These are phyloP conservation scores for Hibiscus trionum DNA, from an alignment of 345 rosid genomes.

Conservation along the genomic window DNA sequence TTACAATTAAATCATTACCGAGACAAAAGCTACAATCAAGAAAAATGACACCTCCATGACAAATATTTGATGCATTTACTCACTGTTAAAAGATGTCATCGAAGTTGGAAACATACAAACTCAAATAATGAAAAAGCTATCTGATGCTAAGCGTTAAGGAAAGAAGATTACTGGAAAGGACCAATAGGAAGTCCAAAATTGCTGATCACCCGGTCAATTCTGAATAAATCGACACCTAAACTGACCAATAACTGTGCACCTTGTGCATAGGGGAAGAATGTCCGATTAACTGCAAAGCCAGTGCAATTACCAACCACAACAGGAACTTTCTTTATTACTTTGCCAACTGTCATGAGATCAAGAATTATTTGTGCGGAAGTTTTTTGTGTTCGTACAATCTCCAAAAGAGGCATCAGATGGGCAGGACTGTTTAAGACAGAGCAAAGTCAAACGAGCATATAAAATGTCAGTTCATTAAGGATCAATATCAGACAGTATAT, in stretches of 20 bases:
- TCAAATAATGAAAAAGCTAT: neutral
- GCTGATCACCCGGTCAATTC: neutral
- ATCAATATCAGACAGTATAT: neutral
- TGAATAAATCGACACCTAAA: neutral
- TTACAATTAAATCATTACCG: neutral
- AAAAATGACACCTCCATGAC: neutral
- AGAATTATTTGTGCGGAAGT: neutral
- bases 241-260: neutral
- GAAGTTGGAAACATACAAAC: neutral
- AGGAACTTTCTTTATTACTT: neutral
- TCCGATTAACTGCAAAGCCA: neutral
- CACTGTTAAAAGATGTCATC: neutral
- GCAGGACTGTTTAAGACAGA: neutral
- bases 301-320: neutral
- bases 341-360: neutral
- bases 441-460: neutral
- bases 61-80: neutral
- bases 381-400: neutral
- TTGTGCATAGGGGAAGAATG: neutral
- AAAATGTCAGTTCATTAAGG: neutral
- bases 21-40: neutral
- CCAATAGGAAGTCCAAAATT: neutral
- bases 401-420: neutral
- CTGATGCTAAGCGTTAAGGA: neutral
- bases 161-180: neutral